These are phyloP conservation scores for Podaxis sp. DNA, from an alignment of 768 basidiomycete genomes.

Conservation along the genomic window DNA sequence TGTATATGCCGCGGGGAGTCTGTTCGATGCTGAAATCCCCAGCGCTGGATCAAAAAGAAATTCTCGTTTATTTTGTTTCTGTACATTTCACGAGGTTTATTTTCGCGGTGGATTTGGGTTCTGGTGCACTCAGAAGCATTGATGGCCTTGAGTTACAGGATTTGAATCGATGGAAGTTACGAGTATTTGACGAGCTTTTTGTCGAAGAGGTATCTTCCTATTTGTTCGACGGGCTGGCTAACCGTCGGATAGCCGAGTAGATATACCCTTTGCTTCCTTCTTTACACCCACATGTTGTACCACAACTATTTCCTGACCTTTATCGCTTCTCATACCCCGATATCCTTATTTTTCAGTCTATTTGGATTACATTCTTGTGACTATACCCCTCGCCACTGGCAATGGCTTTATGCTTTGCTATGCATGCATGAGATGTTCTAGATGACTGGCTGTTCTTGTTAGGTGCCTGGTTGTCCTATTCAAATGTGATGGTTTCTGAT, in stretches of 20 bases:
- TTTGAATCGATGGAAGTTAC: background rate
- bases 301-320: background rate
- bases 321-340: background rate
- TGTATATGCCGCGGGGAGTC: background rate
- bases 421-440: conserved; percentile 1
- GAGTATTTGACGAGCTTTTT: conserved; percentile 6
- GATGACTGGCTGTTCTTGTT: background rate
- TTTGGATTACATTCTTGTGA: conserved; percentile 1
- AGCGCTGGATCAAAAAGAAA: conserved; percentile 2
- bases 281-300: background rate
- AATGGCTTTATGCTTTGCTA: background rate
- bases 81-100: background rate
- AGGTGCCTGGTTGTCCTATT: background rate
- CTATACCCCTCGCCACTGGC: conserved; percentile 1
- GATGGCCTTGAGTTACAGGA: conserved; percentile 3
- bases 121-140: background rate
- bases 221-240: conserved; percentile 5
- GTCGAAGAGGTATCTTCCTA: conserved; percentile 5
- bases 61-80: background rate
- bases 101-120: conserved; percentile 7
- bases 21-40: background rate
- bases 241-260: conserved; percentile 1
- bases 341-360: conserved; percentile 7
- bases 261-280: background rate
- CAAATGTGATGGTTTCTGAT: background rate